phyloP scores from a whole-genome alignment of 441 rosid genomes.

The Populus trichocarpa region DNA sequence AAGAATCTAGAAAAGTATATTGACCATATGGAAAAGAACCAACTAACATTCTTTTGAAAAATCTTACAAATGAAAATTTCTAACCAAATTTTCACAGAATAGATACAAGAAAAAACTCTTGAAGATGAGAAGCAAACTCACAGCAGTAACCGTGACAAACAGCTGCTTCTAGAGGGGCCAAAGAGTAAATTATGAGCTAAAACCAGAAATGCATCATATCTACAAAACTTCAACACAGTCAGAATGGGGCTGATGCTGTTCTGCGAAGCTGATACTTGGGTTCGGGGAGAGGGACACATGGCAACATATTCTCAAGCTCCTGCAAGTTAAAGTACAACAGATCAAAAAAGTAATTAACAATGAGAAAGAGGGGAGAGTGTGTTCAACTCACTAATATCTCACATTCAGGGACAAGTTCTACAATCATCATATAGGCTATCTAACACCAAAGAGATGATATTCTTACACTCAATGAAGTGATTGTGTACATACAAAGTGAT shows the following conservation, averaged over 20 bases:
- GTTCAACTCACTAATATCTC: neutral
- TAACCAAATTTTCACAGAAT: slow-evolving; percentile 16
- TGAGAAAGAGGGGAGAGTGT: neutral
- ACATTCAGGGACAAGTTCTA: neutral
- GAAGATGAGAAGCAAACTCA: neutral
- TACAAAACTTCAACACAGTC: slow-evolving; percentile 31
- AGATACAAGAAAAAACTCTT: slow-evolving; percentile 17
- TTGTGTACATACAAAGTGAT: neutral
- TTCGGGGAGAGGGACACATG: slow-evolving; percentile 52
- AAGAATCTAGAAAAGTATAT: neutral
- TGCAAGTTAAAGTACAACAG: slow-evolving; percentile 21
- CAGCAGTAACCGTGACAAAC: neutral
- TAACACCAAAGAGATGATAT: neutral
- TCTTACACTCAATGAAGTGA: neutral
- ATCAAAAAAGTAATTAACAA: neutral
- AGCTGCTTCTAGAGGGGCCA: slow-evolving; percentile 5
- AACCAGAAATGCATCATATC: slow-evolving; percentile 22
- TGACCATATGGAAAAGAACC: neutral
- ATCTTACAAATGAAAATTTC: slow-evolving; percentile 15
- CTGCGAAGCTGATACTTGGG: slow-evolving; percentile 76
- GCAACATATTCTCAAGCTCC: slow-evolving; percentile 70
- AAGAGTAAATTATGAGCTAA: slow-evolving; percentile 8
- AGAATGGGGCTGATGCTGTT: slow-evolving; percentile 73
- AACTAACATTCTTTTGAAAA: neutral
- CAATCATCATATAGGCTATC: neutral